Evolutionary conservation across 495 filamentous ascomycete genomes (phyloP), one percentile per base, ranked within the genome.

Genomic region (Saxophila tyrrhenica): DNA sequence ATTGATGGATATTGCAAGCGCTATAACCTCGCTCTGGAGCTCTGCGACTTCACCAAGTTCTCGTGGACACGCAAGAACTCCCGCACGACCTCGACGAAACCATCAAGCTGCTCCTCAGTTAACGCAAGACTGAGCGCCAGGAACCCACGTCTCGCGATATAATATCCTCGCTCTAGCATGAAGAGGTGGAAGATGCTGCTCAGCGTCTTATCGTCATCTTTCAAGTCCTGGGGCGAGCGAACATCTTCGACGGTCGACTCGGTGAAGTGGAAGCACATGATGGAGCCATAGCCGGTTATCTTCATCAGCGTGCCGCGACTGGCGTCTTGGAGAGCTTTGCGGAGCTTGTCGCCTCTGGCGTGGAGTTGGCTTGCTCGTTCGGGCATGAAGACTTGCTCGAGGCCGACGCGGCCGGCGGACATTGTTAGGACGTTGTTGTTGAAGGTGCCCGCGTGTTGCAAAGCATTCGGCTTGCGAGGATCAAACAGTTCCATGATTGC

Each of bases 351-450:
- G 0, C 75, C 75, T 15, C 58, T 55, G 8, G 35, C 57, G 47
- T 73, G 76, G 16, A 77, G 66, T 32, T 52, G 60, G 20, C 58
- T 50, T 17, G 64, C 57, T 7, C 65, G 65, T n/a, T 69, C 68
- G 0, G 72, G 64, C 23, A 70, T 73, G 54, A 70, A 75, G 0
- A 78, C 62, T 29, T 69, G 45, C 9, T 57, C 51, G 11, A 79
- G 58, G 2, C 69, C 79, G 7, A 65, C 66, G 51, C 66, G 69
- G 3, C 78, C 81, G 5, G 72, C 77, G 24, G 66, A 68, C 77
- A 83, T 82, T 0, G 73, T 73, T 13, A 84, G 60, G 1, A 74
- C 73, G 56, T 85, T 85, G 57, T 85, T 86, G 50, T 86, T 84
- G 60, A 82, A 86, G 0, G 82, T 86, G 0, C 82, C 82, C 0